Evolutionary conservation across 225 moss, liverwort and hornwort species (phyloP).

Genomic region (Pleurozium schreberi): DNA sequence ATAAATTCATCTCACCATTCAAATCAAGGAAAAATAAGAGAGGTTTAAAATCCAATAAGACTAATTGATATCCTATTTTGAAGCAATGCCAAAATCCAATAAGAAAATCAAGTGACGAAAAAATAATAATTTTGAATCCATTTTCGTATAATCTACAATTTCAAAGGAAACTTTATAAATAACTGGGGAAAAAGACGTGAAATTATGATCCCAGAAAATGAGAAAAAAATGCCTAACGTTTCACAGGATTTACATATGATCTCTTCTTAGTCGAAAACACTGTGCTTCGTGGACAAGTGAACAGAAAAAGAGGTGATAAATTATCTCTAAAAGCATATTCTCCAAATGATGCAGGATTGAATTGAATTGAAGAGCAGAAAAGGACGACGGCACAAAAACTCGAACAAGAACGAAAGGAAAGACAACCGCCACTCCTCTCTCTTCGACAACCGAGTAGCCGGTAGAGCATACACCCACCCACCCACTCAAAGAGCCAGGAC

Average conservation of each 20-base stretch:
- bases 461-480: neutral
- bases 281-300: neutral
- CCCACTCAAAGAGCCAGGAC: neutral
- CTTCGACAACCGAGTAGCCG: neutral
- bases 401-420: neutral
- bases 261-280: neutral
- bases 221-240: neutral
- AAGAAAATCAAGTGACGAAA: neutral
- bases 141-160: neutral
- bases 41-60: neutral
- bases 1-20: neutral
- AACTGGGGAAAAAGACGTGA: too few relatives aligned
- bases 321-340: neutral
- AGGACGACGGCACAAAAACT: neutral
- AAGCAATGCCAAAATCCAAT: neutral
- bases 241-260: neutral
- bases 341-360: neutral
- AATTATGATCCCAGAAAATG: neutral
- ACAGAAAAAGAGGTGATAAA: neutral
- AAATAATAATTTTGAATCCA: neutral
- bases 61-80: neutral
- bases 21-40: neutral
- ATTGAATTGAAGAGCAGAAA: neutral
- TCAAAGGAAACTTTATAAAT: neutral
- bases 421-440: neutral